Conservation (phyloP, 306 rosid species). For the Ormosia emarginata region DNA sequence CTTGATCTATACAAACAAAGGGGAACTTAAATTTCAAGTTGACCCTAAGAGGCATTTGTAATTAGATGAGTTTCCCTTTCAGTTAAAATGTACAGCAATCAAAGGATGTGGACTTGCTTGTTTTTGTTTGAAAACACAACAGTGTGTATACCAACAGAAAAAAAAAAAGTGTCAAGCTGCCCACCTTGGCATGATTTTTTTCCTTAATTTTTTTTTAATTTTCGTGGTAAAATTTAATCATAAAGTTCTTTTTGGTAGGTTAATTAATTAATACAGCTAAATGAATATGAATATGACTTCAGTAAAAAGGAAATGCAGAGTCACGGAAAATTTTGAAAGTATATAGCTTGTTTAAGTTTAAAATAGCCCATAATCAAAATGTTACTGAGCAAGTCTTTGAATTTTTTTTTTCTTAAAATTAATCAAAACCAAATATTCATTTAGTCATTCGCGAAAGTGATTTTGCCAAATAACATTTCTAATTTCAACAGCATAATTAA, state of each 20-base stretch:
- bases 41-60: not conserved
- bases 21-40: conserved; percentile 14
- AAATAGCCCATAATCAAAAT: too few species aligned
- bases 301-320: not conserved
- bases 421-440: not conserved
- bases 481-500: not conserved
- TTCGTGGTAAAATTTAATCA: not conserved
- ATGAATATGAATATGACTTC: not conserved
- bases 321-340: not conserved
- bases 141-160: not conserved
- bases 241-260: not conserved
- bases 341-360: too few species aligned
- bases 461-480: not conserved
- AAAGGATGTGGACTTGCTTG: not conserved
- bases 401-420: too few species aligned
- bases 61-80: conserved; percentile 7
- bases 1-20: not conserved
- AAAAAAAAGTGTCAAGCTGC: not conserved
- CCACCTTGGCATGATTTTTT: not conserved
- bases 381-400: too few species aligned
- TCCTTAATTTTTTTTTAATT: not conserved
- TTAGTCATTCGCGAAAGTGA: not conserved
- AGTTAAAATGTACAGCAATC: not conserved
- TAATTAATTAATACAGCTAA: not conserved
- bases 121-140: not conserved